Evolutionary conservation across 2,329 filamentous ascomycete genomes (phyloP).

Genomic region (Exophiala sp.): DNA sequence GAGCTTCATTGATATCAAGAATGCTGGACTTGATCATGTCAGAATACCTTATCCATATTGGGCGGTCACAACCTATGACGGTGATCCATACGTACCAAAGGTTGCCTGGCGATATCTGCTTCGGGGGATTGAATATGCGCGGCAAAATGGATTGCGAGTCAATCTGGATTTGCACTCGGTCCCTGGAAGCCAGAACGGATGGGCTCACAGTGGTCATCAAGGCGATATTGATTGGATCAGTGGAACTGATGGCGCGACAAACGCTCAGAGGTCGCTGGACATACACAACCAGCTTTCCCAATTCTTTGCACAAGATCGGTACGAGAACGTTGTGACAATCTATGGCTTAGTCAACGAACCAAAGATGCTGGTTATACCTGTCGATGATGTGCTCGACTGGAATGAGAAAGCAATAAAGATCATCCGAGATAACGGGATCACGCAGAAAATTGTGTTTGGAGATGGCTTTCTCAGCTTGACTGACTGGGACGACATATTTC

Average conservation of each 20-base stretch:
- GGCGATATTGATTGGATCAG: conserved; percentile 84
- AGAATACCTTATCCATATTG: conserved; percentile 94
- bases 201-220: conserved; percentile 89
- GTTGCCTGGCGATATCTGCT: conserved; percentile 92
- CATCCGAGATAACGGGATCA: conserved; percentile 73
- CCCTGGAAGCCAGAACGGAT: conserved; percentile 92
- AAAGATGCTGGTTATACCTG: conserved; percentile 69
- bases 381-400: conserved; percentile 69
- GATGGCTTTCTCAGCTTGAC: conserved; percentile 90
- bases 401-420: conserved; percentile 68
- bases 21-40: conserved; percentile 92
- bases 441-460: conserved; percentile 74
- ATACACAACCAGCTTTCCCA: conserved; percentile 80
- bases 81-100: conserved; percentile 81
- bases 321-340: conserved; percentile 85
- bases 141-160: conserved; percentile 85
- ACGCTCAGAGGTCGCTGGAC: conserved; percentile 77
- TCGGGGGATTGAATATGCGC: conserved; percentile 86
- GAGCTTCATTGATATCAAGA: conserved; percentile 78
- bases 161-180: conserved; percentile 92
- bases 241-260: conserved; percentile 75
- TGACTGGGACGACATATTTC: conserved; percentile 85
- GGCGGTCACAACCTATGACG: conserved; percentile 80
- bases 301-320: conserved; percentile 91
- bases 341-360: conserved; percentile 96